Percentiles rank a stretch among this genome's conserved stretches.
Evolutionary conservation across 2,329 filamentous ascomycete genomes (phyloP).

Genomic region (Magnaporthiopsis rhizophila): DNA sequence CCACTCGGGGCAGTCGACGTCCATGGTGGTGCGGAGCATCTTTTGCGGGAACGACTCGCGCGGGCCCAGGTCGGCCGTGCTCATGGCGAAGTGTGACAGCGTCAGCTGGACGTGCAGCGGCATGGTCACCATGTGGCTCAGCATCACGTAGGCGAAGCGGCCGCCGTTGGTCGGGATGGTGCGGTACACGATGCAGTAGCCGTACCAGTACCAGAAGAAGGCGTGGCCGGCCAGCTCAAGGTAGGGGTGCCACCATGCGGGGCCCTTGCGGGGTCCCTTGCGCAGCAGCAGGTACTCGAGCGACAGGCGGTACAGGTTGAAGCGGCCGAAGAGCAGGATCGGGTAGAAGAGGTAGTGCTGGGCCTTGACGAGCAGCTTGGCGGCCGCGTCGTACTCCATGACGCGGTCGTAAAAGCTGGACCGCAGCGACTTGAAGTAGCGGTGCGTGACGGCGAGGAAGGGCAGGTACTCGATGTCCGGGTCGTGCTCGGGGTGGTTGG

Average conservation of each 20-base stretch:
- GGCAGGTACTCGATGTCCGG: conserved; percentile 91
- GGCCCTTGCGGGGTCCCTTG: conserved; percentile 64
- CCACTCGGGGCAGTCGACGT: conserved; percentile 81
- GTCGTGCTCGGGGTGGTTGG: conserved; percentile 90
- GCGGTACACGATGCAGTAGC: conserved; percentile 71
- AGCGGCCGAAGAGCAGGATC: conserved; percentile 70
- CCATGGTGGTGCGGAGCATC: conserved; percentile 91
- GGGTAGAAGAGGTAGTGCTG: conserved; percentile 82
- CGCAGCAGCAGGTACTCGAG: conserved; percentile 69
- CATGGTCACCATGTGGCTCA: conserved; percentile 74
- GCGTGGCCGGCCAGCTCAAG: conserved; percentile 69
- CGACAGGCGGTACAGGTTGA: conserved; percentile 79
- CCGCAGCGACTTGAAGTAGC: conserved; percentile 63
- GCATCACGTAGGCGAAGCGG: conserved; percentile 65
- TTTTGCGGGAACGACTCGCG: conserved; percentile 83
- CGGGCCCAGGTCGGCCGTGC: conserved; percentile 75
- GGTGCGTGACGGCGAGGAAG: conserved; percentile 79
- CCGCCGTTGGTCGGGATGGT: conserved; percentile 60
- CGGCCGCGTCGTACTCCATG: conserved; percentile 70
- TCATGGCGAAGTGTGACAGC: conserved; percentile 89
- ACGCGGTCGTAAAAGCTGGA: conserved; percentile 79
- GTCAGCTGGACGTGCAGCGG: conserved; percentile 86
- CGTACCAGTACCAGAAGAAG: conserved; percentile 84
- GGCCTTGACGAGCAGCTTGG: conserved; percentile 60
- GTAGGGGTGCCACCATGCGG: conserved; percentile 76